phyloP scores from a whole-genome alignment of 129 eudicot species.

The Scalesia atractyloides region DNA sequence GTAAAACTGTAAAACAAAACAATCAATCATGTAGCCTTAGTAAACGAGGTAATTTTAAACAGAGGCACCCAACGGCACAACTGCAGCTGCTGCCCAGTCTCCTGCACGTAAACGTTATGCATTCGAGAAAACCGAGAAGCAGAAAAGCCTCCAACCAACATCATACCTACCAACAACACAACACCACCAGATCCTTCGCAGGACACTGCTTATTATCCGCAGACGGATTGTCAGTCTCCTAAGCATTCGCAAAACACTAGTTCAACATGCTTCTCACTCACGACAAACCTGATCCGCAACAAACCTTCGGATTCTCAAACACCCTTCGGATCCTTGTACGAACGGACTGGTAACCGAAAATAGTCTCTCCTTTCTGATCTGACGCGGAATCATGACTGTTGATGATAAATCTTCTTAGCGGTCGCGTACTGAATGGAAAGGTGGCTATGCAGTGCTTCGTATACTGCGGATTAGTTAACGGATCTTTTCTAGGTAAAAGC shows the following conservation, averaged over 20 bases:
- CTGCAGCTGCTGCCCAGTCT: slow-evolving; percentile 17
- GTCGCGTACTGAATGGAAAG: slow-evolving; percentile 65
- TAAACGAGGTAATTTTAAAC: slow-evolving; percentile 49
- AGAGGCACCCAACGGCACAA: slow-evolving; percentile 42
- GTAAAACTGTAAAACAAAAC: background rate
- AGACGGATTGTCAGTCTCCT: slow-evolving; percentile 52
- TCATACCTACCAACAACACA: slow-evolving; percentile 46
- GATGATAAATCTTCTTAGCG: slow-evolving; percentile 50
- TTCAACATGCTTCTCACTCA: slow-evolving; percentile 53
- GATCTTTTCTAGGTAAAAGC: slow-evolving; percentile 41
- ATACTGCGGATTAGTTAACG: slow-evolving; percentile 51
- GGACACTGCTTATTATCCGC: slow-evolving; percentile 63
- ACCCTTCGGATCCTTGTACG: slow-evolving; percentile 61
- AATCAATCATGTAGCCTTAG: slow-evolving; percentile 32
- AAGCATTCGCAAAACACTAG: slow-evolving; percentile 73
- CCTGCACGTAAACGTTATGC: slow-evolving; percentile 53
- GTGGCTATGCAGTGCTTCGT: slow-evolving; percentile 57
- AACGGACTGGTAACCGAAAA: slow-evolving; percentile 70
- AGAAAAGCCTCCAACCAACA: slow-evolving; percentile 71
- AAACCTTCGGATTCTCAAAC: slow-evolving; percentile 50
- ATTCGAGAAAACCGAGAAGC: too few relatives aligned
- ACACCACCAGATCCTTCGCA: slow-evolving; percentile 57
- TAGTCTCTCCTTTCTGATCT: slow-evolving; percentile 58
- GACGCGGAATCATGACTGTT: slow-evolving; percentile 52
- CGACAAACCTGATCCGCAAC: slow-evolving; percentile 60